Conservation (phyloP, 768 basidiomycete genomes). For the Kockovaella imperatae region DNA sequence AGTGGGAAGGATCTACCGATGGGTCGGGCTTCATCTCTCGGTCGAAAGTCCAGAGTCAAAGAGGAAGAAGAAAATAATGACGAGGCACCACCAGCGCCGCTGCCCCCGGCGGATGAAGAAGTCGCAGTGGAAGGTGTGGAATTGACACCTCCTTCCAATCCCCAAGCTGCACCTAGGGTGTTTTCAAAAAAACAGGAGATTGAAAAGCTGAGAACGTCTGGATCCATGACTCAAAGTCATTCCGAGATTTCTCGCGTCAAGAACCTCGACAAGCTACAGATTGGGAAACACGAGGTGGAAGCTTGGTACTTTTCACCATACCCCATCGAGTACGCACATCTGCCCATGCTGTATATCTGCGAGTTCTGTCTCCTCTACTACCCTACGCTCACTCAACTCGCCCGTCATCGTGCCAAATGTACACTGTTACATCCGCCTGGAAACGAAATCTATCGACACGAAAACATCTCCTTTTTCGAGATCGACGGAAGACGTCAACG, state of each 20-base stretch:
- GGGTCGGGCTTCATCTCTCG: conserved; percentile 8
- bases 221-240: conserved; percentile 98
- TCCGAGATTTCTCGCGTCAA: conserved; percentile 97
- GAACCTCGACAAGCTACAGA: conserved; percentile 92
- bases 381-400: conserved; percentile 81
- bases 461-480: conserved; percentile 96
- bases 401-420: conserved; percentile 84
- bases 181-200: conserved; percentile 99
- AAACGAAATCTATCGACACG: conserved; percentile 97
- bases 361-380: conserved; percentile 95
- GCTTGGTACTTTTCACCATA: conserved; percentile 99
- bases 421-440: conserved; percentile 89
- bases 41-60: conserved; percentile 28
- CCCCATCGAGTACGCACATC: conserved; percentile 94
- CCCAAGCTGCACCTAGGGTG: conserved; percentile 51
- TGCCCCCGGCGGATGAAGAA: conserved; percentile 43
- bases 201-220: conserved; percentile 92
- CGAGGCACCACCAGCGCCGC: conserved; percentile 60
- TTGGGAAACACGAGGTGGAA: conserved; percentile 92
- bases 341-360: conserved; percentile 92
- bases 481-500: conserved; percentile 94
- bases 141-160: conserved; percentile 50
- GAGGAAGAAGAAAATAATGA: conserved; percentile 48
- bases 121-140: conserved; percentile 50
- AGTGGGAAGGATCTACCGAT: conserved; percentile 18